A percentile compares a stretch with the other conserved stretches of the same genome.
Conservation (phyloP, 2,329 filamentous ascomycete species). For the Colletotrichum limetticola region DNA sequence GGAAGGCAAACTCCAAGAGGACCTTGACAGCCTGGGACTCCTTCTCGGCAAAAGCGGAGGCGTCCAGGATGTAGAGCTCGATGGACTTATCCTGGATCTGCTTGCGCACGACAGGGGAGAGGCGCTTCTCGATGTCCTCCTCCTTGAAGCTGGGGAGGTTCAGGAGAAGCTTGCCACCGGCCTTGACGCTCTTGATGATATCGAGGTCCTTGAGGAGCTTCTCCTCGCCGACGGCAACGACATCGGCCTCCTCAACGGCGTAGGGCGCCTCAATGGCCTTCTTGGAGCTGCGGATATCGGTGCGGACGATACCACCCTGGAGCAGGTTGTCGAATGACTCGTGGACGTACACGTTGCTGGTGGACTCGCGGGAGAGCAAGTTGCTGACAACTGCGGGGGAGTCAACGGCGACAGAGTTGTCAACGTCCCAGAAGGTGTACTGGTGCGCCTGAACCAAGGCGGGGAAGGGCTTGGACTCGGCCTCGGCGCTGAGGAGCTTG, state of each 20-base stretch:
- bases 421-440: conserved; percentile 94
- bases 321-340: conserved; percentile 73
- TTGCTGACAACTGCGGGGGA: conserved; percentile 71
- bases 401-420: conserved; percentile 74
- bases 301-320: conserved; percentile 82
- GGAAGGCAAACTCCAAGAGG: conserved; percentile 83
- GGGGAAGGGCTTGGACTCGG: conserved; percentile 51
- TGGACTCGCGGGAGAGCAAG: conserved; percentile 78
- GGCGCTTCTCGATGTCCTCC: conserved; percentile 89
- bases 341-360: conserved; percentile 69
- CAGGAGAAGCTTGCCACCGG: conserved; percentile 78
- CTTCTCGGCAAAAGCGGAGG: conserved; percentile 75
- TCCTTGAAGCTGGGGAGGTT: conserved; percentile 84
- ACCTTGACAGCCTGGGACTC: conserved; percentile 70
- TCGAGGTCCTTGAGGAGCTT: conserved; percentile 82
- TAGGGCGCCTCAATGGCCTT: conserved; percentile 89
- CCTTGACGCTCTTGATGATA: conserved; percentile 75
- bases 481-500: conserved; percentile 64
- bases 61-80: conserved; percentile 80
- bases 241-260: conserved; percentile 80
- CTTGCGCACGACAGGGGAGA: conserved; percentile 78
- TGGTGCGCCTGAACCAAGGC: conserved; percentile 74
- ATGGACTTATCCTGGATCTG: conserved; percentile 76
- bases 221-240: conserved; percentile 81
- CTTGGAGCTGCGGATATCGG: conserved; percentile 85